Evolutionary conservation across 441 rosid species (phyloP).

Genomic region (Populus trichocarpa): DNA sequence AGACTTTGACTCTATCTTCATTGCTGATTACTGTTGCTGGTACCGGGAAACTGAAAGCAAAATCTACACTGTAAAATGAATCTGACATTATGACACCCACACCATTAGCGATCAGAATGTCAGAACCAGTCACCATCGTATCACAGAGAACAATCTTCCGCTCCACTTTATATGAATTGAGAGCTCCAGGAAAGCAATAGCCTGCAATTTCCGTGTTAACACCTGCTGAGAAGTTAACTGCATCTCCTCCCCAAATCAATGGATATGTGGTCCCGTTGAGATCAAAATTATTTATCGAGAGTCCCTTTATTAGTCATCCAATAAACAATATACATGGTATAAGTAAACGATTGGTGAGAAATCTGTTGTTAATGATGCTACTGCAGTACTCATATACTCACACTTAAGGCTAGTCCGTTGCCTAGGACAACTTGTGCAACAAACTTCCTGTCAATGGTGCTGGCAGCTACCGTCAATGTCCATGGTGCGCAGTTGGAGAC

Average conservation of each 20-base stretch:
- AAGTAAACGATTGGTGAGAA: neutral
- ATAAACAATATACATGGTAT: neutral
- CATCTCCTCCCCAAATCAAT: constrained; percentile 50
- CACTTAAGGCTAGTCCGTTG: constrained; percentile 50
- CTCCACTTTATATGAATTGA: constrained; percentile 33
- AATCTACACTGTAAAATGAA: constrained; percentile 14
- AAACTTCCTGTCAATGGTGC: constrained; percentile 77
- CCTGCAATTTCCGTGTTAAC: constrained; percentile 42
- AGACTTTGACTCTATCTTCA: constrained; percentile 48
- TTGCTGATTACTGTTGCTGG: constrained; percentile 45
- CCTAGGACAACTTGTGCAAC: constrained; percentile 62
- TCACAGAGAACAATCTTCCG: constrained; percentile 71
- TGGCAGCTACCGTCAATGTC: constrained; percentile 82
- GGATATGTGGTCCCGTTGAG: constrained; percentile 33
- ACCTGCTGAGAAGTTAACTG: constrained; percentile 50
- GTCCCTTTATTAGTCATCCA: constrained; percentile 26
- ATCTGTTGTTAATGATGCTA: neutral
- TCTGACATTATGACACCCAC: constrained; percentile 35
- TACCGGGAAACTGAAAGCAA: constrained; percentile 36
- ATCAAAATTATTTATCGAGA: constrained; percentile 39
- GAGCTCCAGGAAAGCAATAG: constrained; percentile 34
- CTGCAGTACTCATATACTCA: constrained; percentile 14
- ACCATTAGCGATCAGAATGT: constrained; percentile 18
- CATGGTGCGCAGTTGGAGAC: constrained; percentile 67
- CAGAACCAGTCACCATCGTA: constrained; percentile 19